These are phyloP conservation scores for Dipodascus albidus DNA, from an alignment of 805 yeast genomes.

Conservation along the genomic window DNA sequence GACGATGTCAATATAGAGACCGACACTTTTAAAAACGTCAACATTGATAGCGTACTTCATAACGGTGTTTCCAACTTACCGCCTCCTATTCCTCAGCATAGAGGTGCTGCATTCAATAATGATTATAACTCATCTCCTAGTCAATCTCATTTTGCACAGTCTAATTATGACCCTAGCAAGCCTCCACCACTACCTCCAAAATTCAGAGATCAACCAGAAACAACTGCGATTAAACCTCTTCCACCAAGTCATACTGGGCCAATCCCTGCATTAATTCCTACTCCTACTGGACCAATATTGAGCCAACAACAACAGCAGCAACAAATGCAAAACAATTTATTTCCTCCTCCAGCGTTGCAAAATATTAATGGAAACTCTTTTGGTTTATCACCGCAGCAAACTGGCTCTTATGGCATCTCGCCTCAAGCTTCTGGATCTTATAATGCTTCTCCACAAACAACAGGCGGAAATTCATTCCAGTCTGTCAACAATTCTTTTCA, in stretches of 20 bases:
- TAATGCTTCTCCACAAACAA: constrained; percentile 5
- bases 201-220: background rate
- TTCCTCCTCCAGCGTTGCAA: background rate
- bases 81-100: constrained; percentile 22
- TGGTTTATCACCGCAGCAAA: background rate
- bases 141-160: constrained; percentile 1
- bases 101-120: constrained; percentile 1
- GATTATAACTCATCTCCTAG: background rate
- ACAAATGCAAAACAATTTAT: background rate
- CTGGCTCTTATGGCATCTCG: background rate
- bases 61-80: constrained; percentile 47
- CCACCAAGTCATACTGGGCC: constrained; percentile 1
- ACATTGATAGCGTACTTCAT: constrained; percentile 65
- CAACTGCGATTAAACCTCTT: background rate
- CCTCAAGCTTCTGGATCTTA: constrained; percentile 5
- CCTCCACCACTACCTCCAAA: constrained; percentile 2
- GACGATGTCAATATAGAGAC: constrained; percentile 66
- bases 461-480: constrained; percentile 3
- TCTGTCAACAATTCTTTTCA: constrained; percentile 1
- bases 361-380: background rate
- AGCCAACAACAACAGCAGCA: background rate
- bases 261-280: background rate
- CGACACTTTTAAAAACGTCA: constrained; percentile 63
- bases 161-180: background rate
- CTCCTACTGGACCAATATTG: constrained; percentile 3